Evolutionary conservation across 306 rosid species (phyloP), one percentile per base, ranked within the genome.

Genomic region (Carpinus fangiana): DNA sequence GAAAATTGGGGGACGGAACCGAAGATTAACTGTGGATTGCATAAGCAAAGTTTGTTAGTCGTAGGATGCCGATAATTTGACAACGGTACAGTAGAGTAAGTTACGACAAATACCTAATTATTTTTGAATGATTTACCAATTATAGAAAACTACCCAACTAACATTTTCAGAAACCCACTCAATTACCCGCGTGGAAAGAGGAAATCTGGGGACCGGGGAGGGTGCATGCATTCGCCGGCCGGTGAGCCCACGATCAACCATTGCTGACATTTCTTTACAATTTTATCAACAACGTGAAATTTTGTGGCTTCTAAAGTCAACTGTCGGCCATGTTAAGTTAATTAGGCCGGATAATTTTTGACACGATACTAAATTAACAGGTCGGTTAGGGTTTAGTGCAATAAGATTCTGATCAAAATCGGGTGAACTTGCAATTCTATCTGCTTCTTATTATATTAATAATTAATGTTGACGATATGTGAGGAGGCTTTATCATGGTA

Each of bases 101-200:
- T 16, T 48, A 69, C 59, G 80, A 77, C 80, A 59, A 67, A 47
- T 68, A 77, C 80, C 80, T 68, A 77, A 62, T 68, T 57, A 26
- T 41, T 11, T 43, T 34, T 57, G 2, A 55, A 72, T 60, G 65
- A 16, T 10, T 41, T 6, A 18, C 26, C 12, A 41, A 41, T 66
- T 13, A 66, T 38, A 66, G 72, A 66, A 66, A 41, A 13, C 50
- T n/a, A 66, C 71, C 70, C 10, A 66, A 66, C 71, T 8, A 23
- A 7, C 14, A 38, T 36, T 36, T 41, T 41, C 71, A 65, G 12
- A 65, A 18, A 36, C 23, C 38, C 11, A 8, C 26, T 10, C 64
- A 57, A 0, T 57, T 21, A 23, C 2, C 5, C 64, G 31, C 26
- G 64, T 4, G 1, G 31, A 57, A 23, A 57, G 7, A 17, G 57